Base-by-base conservation (phyloP, 2,329 filamentous ascomycete species). In the Fusarium sp. region DNA sequence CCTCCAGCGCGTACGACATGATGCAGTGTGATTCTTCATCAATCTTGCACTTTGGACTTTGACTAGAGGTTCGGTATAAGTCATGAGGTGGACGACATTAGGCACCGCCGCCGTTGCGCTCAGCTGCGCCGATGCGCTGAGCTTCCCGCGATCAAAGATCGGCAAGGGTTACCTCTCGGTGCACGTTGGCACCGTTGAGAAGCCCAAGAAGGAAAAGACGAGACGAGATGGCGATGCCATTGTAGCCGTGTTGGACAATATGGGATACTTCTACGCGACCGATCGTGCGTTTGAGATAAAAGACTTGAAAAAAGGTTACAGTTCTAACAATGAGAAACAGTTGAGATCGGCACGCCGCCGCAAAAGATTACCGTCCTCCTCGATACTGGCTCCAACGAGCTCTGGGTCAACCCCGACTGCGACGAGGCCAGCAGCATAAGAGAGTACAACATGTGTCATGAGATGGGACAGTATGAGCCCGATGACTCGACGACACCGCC, bases 391-490 rank as follows among this genome's bases (percentile, higher is more conserved):
- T 89, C 88, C 6, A 86, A 85, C 71, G 87, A 89, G 77, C 83
- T 89, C 9, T 90, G 88, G 88, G 86, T 89, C 50, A 88, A 89
- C 68, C 87, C 88, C 1, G 80, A 85, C 62, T 90, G 88, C 76
- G 62, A 76, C 5, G 82, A 81, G 6, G 82, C 86, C 0, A 82
- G 79, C 7, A 80, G 80, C 7, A 71, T 80, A 8, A 73, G 75
- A 1, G 81, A 85, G 39, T 74, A 78, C 4, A 63, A 79, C 0
- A 82, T 85, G 54, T 89, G 87, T 76, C 14, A 70, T 0, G 43
- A 72, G 0, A 86, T 86, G 61, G 84, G 87, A 4, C 79, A 82
- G 45, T 89, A 88, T 73, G 81, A 88, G 45, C 85, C 85, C 6
- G 65, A 64, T 1, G 77, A 81, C 57, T 89, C 87, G 18, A 76